Conservation (phyloP, 176 grass and related monocot genomes). For the Hordeum marinum region DNA sequence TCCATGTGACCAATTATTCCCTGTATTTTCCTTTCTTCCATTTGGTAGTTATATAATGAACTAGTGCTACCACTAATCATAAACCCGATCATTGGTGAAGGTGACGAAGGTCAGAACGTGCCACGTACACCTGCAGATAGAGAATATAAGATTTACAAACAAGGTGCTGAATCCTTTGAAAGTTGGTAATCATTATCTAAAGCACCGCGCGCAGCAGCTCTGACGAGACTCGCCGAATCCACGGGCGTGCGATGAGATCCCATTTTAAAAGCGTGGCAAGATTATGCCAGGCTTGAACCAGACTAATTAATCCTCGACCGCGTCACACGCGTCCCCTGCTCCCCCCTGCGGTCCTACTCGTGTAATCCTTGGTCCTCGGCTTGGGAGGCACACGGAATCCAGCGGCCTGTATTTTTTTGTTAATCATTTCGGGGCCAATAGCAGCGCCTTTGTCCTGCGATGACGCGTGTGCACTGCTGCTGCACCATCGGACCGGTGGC, state of each 20-base stretch:
- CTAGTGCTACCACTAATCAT: not conserved
- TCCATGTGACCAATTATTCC: too few relatives aligned
- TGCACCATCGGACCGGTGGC: not conserved
- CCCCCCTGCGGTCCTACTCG: not conserved
- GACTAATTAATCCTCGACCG: not conserved
- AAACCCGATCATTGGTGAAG: not conserved
- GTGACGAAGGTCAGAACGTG: not conserved
- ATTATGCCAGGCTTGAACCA: conserved; percentile 6
- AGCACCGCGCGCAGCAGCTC: not conserved
- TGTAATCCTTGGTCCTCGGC: not conserved
- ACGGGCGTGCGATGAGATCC: not conserved
- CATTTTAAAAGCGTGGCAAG: not conserved
- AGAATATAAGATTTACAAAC: not conserved
- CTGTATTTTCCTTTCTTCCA: not conserved
- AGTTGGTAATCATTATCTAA: not conserved
- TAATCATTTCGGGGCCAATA: not conserved
- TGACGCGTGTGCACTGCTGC: not conserved
- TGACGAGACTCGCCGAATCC: not conserved
- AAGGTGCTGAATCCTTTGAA: not conserved
- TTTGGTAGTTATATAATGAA: not conserved
- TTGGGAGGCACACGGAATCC: conserved; percentile 32
- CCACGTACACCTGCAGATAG: not conserved
- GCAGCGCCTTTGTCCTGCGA: not conserved
- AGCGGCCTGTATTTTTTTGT: not conserved
- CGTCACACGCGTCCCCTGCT: not conserved